A percentile compares a stretch with the other conserved stretches of the same genome.
Evolutionary conservation across 1,284 basidiomycete genomes (phyloP).

Genomic region (Hemileia vastatrix): DNA sequence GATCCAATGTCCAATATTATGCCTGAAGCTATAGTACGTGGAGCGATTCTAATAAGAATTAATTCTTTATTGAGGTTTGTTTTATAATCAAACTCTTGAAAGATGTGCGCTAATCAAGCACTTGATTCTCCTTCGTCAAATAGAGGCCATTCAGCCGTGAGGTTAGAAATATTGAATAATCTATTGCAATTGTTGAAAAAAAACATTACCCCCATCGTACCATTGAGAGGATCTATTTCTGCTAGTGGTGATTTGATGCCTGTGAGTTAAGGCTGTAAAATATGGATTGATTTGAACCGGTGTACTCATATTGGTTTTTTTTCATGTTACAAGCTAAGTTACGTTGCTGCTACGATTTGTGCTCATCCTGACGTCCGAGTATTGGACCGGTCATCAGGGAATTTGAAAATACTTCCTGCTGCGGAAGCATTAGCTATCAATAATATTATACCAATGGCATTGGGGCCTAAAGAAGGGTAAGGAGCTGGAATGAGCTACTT

Average conservation of each 20-base stretch:
- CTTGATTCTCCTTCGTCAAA: neutral
- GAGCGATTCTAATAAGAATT: slow-evolving; percentile 72
- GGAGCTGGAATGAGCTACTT: slow-evolving; percentile 52
- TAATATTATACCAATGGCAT: slow-evolving; percentile 57
- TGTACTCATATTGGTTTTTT: slow-evolving; percentile 51
- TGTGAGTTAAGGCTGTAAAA: slow-evolving; percentile 26
- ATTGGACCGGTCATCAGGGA: slow-evolving; percentile 52
- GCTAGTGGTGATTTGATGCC: slow-evolving; percentile 56
- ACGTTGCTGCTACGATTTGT: slow-evolving; percentile 66
- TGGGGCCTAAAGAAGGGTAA: slow-evolving; percentile 65
- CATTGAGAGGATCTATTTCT: slow-evolving; percentile 71
- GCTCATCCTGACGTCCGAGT: slow-evolving; percentile 70
- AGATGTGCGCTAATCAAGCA: neutral
- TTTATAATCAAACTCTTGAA: neutral
- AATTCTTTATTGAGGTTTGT: slow-evolving; percentile 63
- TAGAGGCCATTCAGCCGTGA: slow-evolving; percentile 67
- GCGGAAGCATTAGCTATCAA: slow-evolving; percentile 59
- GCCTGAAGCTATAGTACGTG: slow-evolving; percentile 84
- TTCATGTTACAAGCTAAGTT: slow-evolving; percentile 56
- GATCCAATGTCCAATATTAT: slow-evolving; percentile 49
- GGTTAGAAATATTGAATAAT: slow-evolving; percentile 67
- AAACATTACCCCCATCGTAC: slow-evolving; percentile 69
- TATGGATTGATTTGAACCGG: neutral
- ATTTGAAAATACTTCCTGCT: slow-evolving; percentile 55
- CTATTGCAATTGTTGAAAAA: slow-evolving; percentile 63